These are phyloP conservation scores for Drechslera avenae DNA, from an alignment of 2,329 filamentous ascomycete genomes.

Conservation along the genomic window DNA sequence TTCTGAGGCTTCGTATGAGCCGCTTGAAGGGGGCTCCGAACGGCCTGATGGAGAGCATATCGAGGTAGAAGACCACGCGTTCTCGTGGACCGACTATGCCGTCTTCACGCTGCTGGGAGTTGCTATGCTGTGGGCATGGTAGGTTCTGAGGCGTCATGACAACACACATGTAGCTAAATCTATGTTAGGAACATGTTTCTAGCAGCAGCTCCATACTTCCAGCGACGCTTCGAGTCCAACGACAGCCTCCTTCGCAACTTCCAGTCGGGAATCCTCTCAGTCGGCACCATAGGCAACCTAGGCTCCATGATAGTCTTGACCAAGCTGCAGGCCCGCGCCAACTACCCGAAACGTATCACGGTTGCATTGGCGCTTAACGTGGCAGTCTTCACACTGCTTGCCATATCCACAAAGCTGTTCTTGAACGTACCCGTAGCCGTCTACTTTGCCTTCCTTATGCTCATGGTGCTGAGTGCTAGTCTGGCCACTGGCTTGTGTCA, in stretches of 20 bases:
- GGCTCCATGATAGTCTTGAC: constrained; percentile 75
- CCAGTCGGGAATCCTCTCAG: constrained; percentile 85
- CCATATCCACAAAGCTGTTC: constrained; percentile 76
- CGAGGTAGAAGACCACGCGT: constrained; percentile 49
- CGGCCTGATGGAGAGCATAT: constrained; percentile 42
- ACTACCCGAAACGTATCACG: constrained; percentile 86
- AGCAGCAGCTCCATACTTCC: constrained; percentile 91
- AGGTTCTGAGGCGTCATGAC: constrained; percentile 39
- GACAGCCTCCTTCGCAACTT: constrained; percentile 79
- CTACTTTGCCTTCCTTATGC: constrained; percentile 82
- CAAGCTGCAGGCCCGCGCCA: constrained; percentile 78
- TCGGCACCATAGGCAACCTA: constrained; percentile 85
- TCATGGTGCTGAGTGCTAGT: constrained; percentile 77
- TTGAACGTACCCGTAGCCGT: constrained; percentile 63
- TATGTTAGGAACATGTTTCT: constrained; percentile 91
- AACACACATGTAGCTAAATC: constrained; percentile 13
- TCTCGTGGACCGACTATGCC: constrained; percentile 85
- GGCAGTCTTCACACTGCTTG: constrained; percentile 75
- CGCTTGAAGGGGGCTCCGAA: constrained; percentile 46
- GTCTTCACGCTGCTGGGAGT: constrained; percentile 86
- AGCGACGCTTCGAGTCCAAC: constrained; percentile 74
- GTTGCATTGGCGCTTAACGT: constrained; percentile 77
- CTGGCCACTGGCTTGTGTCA: constrained; percentile 84
- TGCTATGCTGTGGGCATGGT: constrained; percentile 98
- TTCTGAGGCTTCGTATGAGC: constrained; percentile 43